Evolutionary conservation across 1,284 basidiomycete species (phyloP).

Genomic region (Cryptococcus sp.): DNA sequence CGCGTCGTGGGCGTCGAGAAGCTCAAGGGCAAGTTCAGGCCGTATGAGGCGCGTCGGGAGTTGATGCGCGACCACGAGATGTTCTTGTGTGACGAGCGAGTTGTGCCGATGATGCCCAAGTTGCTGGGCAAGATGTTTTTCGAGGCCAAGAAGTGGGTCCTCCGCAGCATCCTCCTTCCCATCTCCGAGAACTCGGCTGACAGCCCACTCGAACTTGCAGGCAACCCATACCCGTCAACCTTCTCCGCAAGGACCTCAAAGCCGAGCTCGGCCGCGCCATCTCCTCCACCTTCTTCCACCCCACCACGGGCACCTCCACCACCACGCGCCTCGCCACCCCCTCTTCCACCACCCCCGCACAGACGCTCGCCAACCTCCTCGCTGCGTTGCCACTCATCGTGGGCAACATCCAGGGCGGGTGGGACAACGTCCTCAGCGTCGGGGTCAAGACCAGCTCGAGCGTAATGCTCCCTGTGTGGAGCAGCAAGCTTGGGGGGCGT

Average conservation of each 20-base stretch:
- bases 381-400: slow-evolving; percentile 75
- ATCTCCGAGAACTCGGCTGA: too few relatives aligned
- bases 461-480: slow-evolving; percentile 87
- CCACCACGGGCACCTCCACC: slow-evolving; percentile 71
- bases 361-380: slow-evolving; percentile 58
- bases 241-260: slow-evolving; percentile 82
- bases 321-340: slow-evolving; percentile 77
- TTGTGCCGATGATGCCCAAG: slow-evolving; percentile 81
- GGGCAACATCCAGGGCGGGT: slow-evolving; percentile 67
- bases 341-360: slow-evolving; percentile 61
- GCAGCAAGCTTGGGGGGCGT: slow-evolving; percentile 57
- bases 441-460: slow-evolving; percentile 87
- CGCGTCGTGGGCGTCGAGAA: slow-evolving; percentile 89
- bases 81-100: slow-evolving; percentile 88
- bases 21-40: slow-evolving; percentile 87
- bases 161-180: slow-evolving; percentile 24
- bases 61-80: slow-evolving; percentile 84
- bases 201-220: slow-evolving; percentile 51
- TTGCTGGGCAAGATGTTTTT: slow-evolving; percentile 89
- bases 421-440: slow-evolving; percentile 87
- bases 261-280: slow-evolving; percentile 85
- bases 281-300: slow-evolving; percentile 87
- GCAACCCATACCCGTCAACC: slow-evolving; percentile 86
- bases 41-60: slow-evolving; percentile 82
- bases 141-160: slow-evolving; percentile 80